These are phyloP conservation scores for Trichoderma simmonsii DNA, from an alignment of 2,329 filamentous ascomycete genomes.

Conservation along the genomic window DNA sequence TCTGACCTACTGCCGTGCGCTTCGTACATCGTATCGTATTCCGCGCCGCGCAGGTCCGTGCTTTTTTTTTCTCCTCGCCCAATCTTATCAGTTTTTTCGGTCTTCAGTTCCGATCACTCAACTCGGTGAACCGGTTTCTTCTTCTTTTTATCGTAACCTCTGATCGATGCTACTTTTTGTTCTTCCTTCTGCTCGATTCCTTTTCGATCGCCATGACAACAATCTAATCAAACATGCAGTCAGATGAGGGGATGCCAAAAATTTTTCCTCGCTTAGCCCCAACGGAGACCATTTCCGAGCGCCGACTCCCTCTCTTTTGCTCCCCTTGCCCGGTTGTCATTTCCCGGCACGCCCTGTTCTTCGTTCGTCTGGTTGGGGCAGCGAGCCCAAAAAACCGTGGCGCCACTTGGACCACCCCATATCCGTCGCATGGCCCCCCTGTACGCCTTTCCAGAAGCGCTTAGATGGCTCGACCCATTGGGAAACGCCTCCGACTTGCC, in stretches of 20 bases:
- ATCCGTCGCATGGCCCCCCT: slow-evolving; percentile 19
- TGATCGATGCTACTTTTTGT: background rate
- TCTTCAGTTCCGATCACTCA: background rate
- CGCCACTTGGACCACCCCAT: slow-evolving; percentile 17
- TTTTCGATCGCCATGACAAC: background rate
- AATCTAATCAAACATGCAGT: slow-evolving; percentile 2
- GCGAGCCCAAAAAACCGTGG: slow-evolving; percentile 17
- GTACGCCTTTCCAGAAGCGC: slow-evolving; percentile 4
- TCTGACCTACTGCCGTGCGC: background rate
- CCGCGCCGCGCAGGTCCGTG: background rate
- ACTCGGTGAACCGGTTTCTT: background rate
- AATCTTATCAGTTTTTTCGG: background rate
- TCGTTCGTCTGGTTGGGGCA: slow-evolving; percentile 10
- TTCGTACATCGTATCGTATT: background rate
- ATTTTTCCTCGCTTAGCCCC: slow-evolving; percentile 13
- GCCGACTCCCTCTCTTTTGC: background rate
- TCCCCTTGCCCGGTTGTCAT: slow-evolving; percentile 12
- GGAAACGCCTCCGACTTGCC: slow-evolving; percentile 15
- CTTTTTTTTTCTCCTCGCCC: background rate
- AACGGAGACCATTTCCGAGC: slow-evolving; percentile 17
- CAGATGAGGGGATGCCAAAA: slow-evolving; percentile 8
- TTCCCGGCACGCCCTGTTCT: slow-evolving; percentile 14
- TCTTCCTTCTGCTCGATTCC: background rate
- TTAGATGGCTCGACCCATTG: slow-evolving; percentile 12
- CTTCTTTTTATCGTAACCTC: background rate